Evolutionary conservation across 2,329 filamentous ascomycete species (phyloP), one percentile per base, ranked within the genome.

Genomic region (Hortaea werneckii): DNA sequence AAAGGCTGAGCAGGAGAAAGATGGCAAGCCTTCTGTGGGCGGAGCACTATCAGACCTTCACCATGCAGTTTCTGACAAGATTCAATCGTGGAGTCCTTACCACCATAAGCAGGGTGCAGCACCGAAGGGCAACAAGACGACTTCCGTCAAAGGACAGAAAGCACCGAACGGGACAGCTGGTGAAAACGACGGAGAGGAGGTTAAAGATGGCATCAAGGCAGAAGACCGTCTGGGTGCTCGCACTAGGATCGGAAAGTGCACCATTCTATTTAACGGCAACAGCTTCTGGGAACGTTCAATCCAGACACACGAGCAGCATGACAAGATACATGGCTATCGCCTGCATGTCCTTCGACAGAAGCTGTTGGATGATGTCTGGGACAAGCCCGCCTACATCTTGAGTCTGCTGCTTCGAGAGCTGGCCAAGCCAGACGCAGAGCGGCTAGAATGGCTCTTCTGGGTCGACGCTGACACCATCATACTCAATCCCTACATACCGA

Each of bases 361-460:
- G 2, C 58, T 73, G 1, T 54, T 71, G 11, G 67, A 69, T 41
- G 65, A 67, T 35, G 59, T 68, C 5, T 72, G 69, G 69, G 67
- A 63, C 41, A 72, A 72, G 44, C 63, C 64, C 2, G 70, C 67
- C 2, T 70, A 70, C 49, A 65, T 72, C 29, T 56, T 71, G 7
- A 59, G 62, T 8, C 52, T 70, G 5, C 53, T 71, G 7, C 56
- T 69, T 43, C 53, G 58, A 3, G 65, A 67, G 50, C 58, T 68
- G 47, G 45, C 60, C 6, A 67, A 68, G 48, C 65, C 66, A 0
- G 58, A 60, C 9, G 57, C 54, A 20, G 59, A 68, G 43, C 57
- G 67, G 5, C 53, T 70, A 9, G 63, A 70, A 43, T 71, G 67
- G 67, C 55, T 70, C 5, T 58, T 69, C 50, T 70, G 68, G 67